Evolutionary conservation across 106 monocot genomes (phyloP), one percentile per base, ranked within the genome.

Genomic region (Iris macrosiphon): DNA sequence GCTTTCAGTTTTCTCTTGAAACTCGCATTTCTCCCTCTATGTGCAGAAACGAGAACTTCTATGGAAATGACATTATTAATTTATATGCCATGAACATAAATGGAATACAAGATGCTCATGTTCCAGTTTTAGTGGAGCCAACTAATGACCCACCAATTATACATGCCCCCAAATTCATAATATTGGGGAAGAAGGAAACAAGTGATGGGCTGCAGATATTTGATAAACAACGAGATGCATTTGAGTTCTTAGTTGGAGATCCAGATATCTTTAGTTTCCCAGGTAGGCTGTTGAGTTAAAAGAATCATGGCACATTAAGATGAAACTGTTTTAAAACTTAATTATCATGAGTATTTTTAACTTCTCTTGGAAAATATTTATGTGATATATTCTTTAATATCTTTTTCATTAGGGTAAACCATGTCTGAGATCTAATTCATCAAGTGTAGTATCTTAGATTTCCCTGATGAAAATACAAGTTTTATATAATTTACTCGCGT

Each of bases 81-180:
- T 70, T 95, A 29, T 68, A 71, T 76, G 72, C 89, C 4, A 70
- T 24, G 9, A 89, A 82, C 31, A 79, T 65, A 29, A 89, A 89
- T 59, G 94, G 94, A 43, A 23, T 68, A 18, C 70, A 76, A 72
- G 85, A 79, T 45, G 75, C 85, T 32, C 75, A 72, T 52, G 75
- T 95, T 17, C 70, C 94, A 34, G 67, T 85, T 53, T 67, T 71
- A 45, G 85, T 95, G 33, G 67, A 85, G 62, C 89, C 94, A 46
- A 61, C 79, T 21, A 95, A 89, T 64, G 85, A 95, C 71, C 78
- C 81, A 55, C 85, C 94, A 46, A 61, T 76, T 41, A 75, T 95
- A 43, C 10, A 63, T 50, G 75, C 67, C 19, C 94, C 94, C 10
- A 63, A 72, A 15, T 79, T 79, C 45, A 69, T 95, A 71, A 33